Percentiles rank a stretch among this genome's conserved stretches.
Evolutionary conservation across 495 filamentous ascomycete genomes (phyloP).

Genomic region (Hypoxylon perforatum): DNA sequence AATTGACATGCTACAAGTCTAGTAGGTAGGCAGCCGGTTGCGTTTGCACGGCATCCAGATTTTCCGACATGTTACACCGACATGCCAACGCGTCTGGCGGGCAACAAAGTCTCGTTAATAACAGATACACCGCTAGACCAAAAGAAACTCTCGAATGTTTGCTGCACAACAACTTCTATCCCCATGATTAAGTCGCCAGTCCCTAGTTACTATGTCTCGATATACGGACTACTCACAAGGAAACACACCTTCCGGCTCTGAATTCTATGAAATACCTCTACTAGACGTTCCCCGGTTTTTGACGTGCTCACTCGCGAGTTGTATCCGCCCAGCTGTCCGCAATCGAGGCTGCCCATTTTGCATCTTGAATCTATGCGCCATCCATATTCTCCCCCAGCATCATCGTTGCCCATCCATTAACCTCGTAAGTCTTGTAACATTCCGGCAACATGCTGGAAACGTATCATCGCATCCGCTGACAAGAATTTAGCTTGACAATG

Average conservation of each 20-base stretch:
- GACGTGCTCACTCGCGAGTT: neutral
- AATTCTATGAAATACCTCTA: neutral
- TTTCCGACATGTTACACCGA: too few relatives aligned
- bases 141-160: too few relatives aligned
- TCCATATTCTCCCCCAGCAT: neutral
- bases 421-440: neutral
- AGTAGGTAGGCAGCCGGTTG: too few relatives aligned
- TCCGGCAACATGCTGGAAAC: neutral
- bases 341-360: neutral
- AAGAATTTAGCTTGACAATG: slow-evolving; percentile 7
- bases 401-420: neutral
- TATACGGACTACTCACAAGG: neutral
- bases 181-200: too few relatives aligned
- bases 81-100: too few relatives aligned
- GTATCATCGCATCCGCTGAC: slow-evolving; percentile 2
- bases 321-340: neutral
- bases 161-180: too few relatives aligned
- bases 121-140: too few relatives aligned
- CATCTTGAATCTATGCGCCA: neutral
- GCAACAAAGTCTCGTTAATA: too few relatives aligned
- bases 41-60: too few relatives aligned
- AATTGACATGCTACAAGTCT: too few relatives aligned
- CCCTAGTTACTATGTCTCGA: too few relatives aligned
- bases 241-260: neutral
- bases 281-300: neutral